Evolutionary conservation across 805 yeast genomes (phyloP), one percentile per base, ranked within the genome.

Genomic region (Saturnispora hagleri): DNA sequence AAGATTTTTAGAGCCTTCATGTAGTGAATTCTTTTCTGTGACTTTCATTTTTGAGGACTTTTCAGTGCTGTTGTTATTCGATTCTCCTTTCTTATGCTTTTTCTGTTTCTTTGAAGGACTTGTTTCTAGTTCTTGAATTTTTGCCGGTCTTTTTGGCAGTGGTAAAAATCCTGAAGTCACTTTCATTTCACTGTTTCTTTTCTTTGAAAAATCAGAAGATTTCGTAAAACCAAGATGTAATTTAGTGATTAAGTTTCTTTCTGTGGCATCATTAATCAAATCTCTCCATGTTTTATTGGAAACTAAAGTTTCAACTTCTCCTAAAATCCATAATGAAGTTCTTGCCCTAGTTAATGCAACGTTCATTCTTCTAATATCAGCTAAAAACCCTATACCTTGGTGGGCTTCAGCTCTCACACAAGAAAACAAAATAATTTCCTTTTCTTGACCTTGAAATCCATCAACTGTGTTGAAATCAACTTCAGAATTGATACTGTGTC

Each of bases 381-480:
- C 83, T 64, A 93, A 75, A 69, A 93, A 93, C 17, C 98, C 99
- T 53, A 91, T 88, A 46, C 81, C 76, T 24, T 75, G 70, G 8
- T 75, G 77, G 13, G 77, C 72, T 46, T 81, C 84, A 0, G 98
- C 96, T 60, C 99, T 79, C 4, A 93, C 99, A 79, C 98, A 91
- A 0, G 98, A 89, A 74, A 93, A 84, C 47, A 93, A 79, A 55
- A 93, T 88, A 46, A 93, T 80, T 56, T 91, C 97, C 66, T 91
- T 93, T 64, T 93, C 99, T 67, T 93, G 98, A 57, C 96, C 97
- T 71, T 89, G 99, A 65, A 90, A 93, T 1, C 98, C 99, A 74
- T 93, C 99, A 54, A 93, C 89, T 0, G 99, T 89, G 62, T 90
- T 89, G 69, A 93, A 89, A 62, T 87, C 95, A 47, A 95, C 80